Percentiles rank a stretch among this genome's conserved stretches.
Evolutionary conservation across 2,329 filamentous ascomycete genomes (phyloP).

Genomic region (Penicillium sp.): DNA sequence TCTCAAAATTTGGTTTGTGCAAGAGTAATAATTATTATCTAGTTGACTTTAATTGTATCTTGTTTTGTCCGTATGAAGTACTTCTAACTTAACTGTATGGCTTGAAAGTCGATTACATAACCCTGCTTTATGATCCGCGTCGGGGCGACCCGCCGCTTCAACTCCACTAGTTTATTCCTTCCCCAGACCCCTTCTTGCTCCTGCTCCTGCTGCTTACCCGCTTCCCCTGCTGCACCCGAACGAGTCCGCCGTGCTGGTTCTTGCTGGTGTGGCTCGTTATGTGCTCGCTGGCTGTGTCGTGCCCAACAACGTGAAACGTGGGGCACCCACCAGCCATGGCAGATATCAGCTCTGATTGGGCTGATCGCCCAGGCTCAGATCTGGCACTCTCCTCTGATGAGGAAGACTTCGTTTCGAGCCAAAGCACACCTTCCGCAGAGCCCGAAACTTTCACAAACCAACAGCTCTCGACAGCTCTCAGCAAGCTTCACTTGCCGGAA

Average conservation of each 20-base stretch:
- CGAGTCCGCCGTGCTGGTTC: not conserved
- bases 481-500: conserved; percentile 10
- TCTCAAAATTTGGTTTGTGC: not conserved
- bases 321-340: conserved; percentile 18
- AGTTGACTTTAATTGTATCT: too few relatives aligned
- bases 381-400: conserved; percentile 26
- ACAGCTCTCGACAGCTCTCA: conserved; percentile 9
- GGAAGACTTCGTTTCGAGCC: conserved; percentile 26
- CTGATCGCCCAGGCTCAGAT: conserved; percentile 23
- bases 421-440: conserved; percentile 22
- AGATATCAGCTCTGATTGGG: conserved; percentile 20
- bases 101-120: conserved; percentile 10
- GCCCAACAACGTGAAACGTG: too few relatives aligned
- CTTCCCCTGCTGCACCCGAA: not conserved
- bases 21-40: too few relatives aligned
- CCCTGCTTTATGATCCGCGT: conserved; percentile 8
- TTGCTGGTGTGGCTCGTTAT: not conserved
- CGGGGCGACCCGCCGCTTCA: conserved; percentile 12
- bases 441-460: conserved; percentile 8
- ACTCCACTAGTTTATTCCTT: conserved; percentile 15
- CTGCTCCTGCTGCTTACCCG: not conserved
- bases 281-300: too few relatives aligned
- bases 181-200: conserved; percentile 11
- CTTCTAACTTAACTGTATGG: too few relatives aligned
- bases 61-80: too few relatives aligned